A percentile compares a stretch with the other conserved stretches of the same genome.
phyloP scores from a whole-genome alignment of 495 filamentous ascomycete species.

The Talaromyces adpressus region DNA sequence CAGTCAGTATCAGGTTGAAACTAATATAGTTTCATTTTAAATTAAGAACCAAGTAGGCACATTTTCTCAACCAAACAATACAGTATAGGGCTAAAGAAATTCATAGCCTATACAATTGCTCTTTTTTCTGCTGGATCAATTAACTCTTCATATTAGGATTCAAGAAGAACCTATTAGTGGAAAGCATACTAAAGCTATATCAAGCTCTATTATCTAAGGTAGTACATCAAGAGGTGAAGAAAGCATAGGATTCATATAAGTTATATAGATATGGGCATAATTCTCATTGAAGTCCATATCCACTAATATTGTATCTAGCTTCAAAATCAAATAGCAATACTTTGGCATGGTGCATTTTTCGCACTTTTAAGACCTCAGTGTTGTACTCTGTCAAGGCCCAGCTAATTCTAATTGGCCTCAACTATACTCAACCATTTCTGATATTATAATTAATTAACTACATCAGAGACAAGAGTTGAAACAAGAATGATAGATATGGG shows the following conservation, averaged over 20 bases:
- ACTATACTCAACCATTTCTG: conserved; percentile 55
- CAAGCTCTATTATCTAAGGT: conserved; percentile 25
- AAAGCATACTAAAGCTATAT: conserved; percentile 35
- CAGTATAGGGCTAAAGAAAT: conserved; percentile 39
- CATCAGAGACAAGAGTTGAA: conserved; percentile 25
- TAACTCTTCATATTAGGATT: conserved; percentile 39
- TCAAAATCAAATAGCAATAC: conserved; percentile 14
- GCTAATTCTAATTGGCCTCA: conserved; percentile 45
- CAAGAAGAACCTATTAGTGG: conserved; percentile 27
- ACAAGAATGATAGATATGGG: conserved; percentile 45
- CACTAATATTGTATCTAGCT: neutral
- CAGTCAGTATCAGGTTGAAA: neutral
- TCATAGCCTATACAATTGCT: conserved; percentile 37
- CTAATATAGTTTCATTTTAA: conserved; percentile 1
- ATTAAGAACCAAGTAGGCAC: neutral
- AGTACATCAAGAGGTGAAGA: conserved; percentile 25
- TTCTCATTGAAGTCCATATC: neutral
- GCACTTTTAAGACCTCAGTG: conserved; percentile 30
- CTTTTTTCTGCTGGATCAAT: conserved; percentile 52
- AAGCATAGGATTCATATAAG: conserved; percentile 27
- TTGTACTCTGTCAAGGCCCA: conserved; percentile 40
- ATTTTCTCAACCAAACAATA: neutral
- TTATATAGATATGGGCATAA: neutral
- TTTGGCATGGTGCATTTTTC: conserved; percentile 27
- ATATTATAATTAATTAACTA: conserved; percentile 41